phyloP scores from a whole-genome alignment of 176 grass and related monocot species.

The Tillandsia fasciculata region DNA sequence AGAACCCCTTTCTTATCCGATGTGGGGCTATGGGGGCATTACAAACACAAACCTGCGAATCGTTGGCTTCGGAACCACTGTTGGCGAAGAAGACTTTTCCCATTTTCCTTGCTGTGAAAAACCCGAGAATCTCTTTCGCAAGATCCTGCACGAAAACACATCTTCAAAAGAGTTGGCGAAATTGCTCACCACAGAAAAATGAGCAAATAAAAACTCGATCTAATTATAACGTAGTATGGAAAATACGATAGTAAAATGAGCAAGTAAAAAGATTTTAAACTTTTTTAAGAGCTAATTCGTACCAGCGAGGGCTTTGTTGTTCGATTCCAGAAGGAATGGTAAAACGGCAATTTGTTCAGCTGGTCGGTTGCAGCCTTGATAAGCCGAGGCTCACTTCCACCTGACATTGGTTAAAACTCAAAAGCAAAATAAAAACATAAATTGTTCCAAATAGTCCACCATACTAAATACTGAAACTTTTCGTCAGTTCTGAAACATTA shows the following conservation, averaged over 20 bases:
- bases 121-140: conserved; percentile 66
- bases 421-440: background rate
- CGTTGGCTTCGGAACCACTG: conserved; percentile 98
- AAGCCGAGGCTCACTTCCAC: conserved; percentile 81
- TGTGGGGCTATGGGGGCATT: too few relatives aligned
- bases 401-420: conserved; percentile 25
- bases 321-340: conserved; percentile 97
- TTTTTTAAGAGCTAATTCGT: conserved; percentile 2
- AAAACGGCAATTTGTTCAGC: conserved; percentile 87
- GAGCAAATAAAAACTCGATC: background rate
- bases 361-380: conserved; percentile 77
- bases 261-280: background rate
- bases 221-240: background rate
- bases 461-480: background rate
- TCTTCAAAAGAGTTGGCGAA: conserved; percentile 3
- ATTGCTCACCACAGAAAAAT: background rate
- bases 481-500: background rate
- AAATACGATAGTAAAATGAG: background rate
- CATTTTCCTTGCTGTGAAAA: conserved; percentile 88
- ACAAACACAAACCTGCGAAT: conserved; percentile 59
- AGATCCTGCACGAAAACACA: conserved; percentile 50
- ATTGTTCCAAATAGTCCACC: background rate
- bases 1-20: too few relatives aligned
- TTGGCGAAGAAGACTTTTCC: conserved; percentile 96
- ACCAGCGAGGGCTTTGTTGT: conserved; percentile 91